Base-by-base conservation (phyloP, 371 early-diverging fungal genomes). In the Umbelopsis sp. region DNA sequence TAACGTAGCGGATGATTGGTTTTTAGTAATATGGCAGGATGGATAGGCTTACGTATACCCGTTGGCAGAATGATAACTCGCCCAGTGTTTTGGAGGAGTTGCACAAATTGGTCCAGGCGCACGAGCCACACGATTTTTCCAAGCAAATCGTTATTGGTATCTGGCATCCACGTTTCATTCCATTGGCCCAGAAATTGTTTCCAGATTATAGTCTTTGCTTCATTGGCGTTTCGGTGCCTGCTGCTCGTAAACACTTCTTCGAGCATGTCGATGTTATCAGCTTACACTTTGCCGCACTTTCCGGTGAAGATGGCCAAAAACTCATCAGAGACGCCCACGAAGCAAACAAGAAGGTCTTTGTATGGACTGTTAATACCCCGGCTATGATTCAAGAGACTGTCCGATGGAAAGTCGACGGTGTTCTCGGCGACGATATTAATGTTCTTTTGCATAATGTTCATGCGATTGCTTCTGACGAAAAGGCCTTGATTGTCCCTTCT, bases 331-430 rank as follows among this genome's bases (percentile, higher is more conserved):
- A 86, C 41, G 86, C 80, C 46, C 89, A 87, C 35, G 71, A 69
- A 9, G 71, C 69, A 0, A 77, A 83, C 11, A 87, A 90, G 66
- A 70, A 70, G 4, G 76, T 90, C 9, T 70, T 82, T 62, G 78
- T 80, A 16, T 90, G 90, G 90, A 90, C 89, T 0, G 84, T 90
- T 69, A 86, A 90, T 57, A 79, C 83, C 45, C 71, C 76, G 6
- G 65, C 73, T 3, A 83, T 85, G 57, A 83, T 85, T 68, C 82
- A 82, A 38, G 77, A 77, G 12, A 78, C 80, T 66, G 75, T 88
- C 29, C 65, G 69, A 16, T 80, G 82, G 82, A 79, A 83, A 0
- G 74, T 87, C 0, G 87, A 89, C 72, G 87, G 78, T 57, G 75
- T 89, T 4, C 70, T 89, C 63, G 84, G 86, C 22, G 84, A 89